Evolutionary conservation across 306 rosid species (phyloP).

Genomic region (Oemleria cerasiformis): DNA sequence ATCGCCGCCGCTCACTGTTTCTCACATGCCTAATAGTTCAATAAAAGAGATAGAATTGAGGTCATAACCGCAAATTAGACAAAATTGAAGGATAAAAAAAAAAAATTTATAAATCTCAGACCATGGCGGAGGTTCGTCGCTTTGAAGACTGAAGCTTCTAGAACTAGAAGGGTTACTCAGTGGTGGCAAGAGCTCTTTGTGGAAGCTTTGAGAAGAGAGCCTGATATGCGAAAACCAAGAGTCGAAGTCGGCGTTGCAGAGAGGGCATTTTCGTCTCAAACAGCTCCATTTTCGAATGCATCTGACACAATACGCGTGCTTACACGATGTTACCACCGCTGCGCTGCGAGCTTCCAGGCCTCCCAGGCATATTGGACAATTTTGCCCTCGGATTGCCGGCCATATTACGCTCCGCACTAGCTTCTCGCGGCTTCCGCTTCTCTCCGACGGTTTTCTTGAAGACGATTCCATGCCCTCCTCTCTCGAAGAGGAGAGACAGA

Average conservation of each 20-base stretch:
- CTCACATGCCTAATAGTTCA: constrained; percentile 23
- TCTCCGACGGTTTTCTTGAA: constrained; percentile 2
- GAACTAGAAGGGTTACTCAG: neutral
- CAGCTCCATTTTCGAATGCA: constrained; percentile 64
- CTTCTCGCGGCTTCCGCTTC: constrained; percentile 27
- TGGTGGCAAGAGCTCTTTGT: constrained; percentile 28
- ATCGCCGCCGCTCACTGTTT: constrained; percentile 22
- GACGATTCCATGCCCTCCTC: neutral
- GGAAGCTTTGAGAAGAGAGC: constrained; percentile 35
- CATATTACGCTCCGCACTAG: constrained; percentile 32
- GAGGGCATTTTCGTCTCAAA: constrained; percentile 51
- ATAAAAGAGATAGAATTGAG: neutral
- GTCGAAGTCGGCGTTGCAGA: constrained; percentile 49
- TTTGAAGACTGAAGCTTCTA: constrained; percentile 8
- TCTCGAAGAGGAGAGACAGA: neutral
- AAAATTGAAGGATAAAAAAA: neutral
- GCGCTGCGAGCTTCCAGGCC: constrained; percentile 30
- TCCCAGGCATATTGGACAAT: constrained; percentile 47
- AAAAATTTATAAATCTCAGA: neutral
- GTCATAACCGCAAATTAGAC: constrained; percentile 6
- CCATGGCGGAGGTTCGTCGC: constrained; percentile 4
- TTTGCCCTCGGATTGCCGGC: constrained; percentile 41
- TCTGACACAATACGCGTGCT: constrained; percentile 45
- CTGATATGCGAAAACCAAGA: constrained; percentile 45
- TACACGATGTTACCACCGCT: constrained; percentile 42